Evolutionary conservation across 345 rosid species (phyloP).

Genomic region (Rhodamnia rubescens): DNA sequence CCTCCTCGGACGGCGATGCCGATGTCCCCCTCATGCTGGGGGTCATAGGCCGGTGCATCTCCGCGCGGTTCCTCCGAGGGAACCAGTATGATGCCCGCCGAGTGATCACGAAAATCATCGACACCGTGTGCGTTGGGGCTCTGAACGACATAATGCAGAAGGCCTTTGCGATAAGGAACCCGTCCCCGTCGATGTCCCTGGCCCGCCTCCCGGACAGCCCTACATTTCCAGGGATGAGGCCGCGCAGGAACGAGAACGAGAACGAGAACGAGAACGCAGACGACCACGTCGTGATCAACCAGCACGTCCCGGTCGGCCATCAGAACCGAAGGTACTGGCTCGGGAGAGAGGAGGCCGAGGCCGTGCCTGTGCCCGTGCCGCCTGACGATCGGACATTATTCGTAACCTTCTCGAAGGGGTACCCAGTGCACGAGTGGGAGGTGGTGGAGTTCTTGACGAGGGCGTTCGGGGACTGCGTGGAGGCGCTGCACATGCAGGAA

Average conservation of each 20-base stretch:
- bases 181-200: background rate
- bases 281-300: background rate
- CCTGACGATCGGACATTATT: slow-evolving; percentile 47
- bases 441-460: slow-evolving; percentile 27
- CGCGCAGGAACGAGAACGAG: background rate
- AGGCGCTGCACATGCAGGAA: slow-evolving; percentile 45
- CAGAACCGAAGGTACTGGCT: background rate
- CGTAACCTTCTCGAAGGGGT: slow-evolving; percentile 54
- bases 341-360: background rate
- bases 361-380: background rate
- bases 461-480: slow-evolving; percentile 34
- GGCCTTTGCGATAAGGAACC: slow-evolving; percentile 2
- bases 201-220: background rate
- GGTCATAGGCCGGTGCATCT: slow-evolving; percentile 15
- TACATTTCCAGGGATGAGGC: background rate
- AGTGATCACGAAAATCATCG: slow-evolving; percentile 13
- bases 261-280: background rate
- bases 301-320: background rate
- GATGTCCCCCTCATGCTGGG: slow-evolving; percentile 20
- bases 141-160: slow-evolving; percentile 24
- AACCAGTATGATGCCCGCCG: slow-evolving; percentile 5
- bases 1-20: background rate
- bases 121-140: slow-evolving; percentile 25
- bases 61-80: slow-evolving; percentile 13
- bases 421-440: slow-evolving; percentile 41